Evolutionary conservation across 2,329 filamentous ascomycete species (phyloP).

Genomic region (Calonectria pseudoreteaudii): DNA sequence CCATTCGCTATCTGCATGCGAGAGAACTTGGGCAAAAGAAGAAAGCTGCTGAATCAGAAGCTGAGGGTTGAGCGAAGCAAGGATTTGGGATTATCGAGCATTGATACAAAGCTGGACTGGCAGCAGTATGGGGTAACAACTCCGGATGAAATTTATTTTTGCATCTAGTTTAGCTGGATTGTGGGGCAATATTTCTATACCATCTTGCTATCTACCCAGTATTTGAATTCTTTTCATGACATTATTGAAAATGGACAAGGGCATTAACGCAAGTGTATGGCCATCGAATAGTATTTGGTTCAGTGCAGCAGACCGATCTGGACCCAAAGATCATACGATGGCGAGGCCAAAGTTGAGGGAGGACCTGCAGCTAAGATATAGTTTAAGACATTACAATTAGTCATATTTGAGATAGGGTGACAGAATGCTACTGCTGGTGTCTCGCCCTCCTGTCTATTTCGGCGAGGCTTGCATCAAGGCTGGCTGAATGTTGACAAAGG

Average conservation of each 20-base stretch:
- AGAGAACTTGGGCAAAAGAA: conserved; percentile 11
- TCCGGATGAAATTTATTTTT: background rate
- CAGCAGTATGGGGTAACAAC: background rate
- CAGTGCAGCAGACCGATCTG: too few relatives aligned
- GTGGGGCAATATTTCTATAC: background rate
- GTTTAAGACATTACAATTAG: too few relatives aligned
- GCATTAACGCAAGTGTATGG: background rate
- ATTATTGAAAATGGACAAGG: background rate
- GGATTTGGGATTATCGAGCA: background rate
- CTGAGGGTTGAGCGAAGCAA: background rate
- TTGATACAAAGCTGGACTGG: background rate
- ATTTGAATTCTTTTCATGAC: background rate
- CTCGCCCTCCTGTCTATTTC: too few relatives aligned
- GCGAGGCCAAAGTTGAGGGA: too few relatives aligned
- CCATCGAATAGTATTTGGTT: too few relatives aligned
- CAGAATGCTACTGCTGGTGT: too few relatives aligned
- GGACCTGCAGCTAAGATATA: too few relatives aligned
- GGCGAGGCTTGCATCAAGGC: too few relatives aligned
- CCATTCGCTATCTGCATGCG: conserved; percentile 49
- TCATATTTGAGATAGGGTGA: too few relatives aligned
- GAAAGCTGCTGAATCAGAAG: conserved; percentile 6
- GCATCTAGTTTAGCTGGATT: background rate
- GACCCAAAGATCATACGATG: too few relatives aligned
- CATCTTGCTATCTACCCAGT: background rate
- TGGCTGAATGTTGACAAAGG: too few relatives aligned